Evolutionary conservation across 176 grass and related monocot genomes (phyloP).

Genomic region (Puccinellia tenuiflora): DNA sequence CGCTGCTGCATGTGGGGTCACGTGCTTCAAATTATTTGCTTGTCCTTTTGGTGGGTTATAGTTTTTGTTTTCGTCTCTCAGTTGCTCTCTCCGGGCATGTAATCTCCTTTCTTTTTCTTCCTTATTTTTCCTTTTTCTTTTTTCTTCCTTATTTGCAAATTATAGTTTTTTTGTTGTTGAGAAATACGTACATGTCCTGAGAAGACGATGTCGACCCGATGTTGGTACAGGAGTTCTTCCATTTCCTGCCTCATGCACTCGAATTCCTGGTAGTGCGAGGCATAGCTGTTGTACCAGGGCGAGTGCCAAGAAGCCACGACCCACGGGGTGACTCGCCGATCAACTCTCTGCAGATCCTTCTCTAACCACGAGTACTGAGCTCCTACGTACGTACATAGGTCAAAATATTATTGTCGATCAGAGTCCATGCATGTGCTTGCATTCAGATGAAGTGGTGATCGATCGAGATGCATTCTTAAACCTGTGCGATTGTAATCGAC

Average conservation of each 20-base stretch:
- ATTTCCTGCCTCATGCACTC: slow-evolving; percentile 95
- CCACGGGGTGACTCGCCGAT: slow-evolving; percentile 78
- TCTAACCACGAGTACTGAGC: slow-evolving; percentile 74
- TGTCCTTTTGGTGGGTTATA: no score
- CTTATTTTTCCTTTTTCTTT: no score
- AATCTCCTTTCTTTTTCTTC: no score
- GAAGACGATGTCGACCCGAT: slow-evolving; percentile 75
- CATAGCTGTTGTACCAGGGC: slow-evolving; percentile 96
- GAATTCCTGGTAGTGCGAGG: slow-evolving; percentile 86
- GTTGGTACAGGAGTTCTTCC: slow-evolving; percentile 65
- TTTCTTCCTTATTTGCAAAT: no score
- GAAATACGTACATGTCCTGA: slow-evolving; percentile 77
- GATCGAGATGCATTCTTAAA: neutral
- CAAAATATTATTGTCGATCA: neutral
- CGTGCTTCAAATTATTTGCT: no score
- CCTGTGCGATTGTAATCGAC: slow-evolving; percentile 75
- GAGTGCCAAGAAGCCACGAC: slow-evolving; percentile 74
- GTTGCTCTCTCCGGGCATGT: no score
- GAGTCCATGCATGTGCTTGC: neutral
- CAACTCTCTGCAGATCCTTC: slow-evolving; percentile 49
- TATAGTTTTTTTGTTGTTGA: no score
- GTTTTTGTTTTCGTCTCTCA: no score
- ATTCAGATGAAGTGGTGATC: neutral
- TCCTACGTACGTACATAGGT: slow-evolving; percentile 15
- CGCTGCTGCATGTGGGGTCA: no score